These are phyloP conservation scores for Edaphochlamys debaryana DNA, from an alignment of 139 green algal genomes.

Conservation along the genomic window DNA sequence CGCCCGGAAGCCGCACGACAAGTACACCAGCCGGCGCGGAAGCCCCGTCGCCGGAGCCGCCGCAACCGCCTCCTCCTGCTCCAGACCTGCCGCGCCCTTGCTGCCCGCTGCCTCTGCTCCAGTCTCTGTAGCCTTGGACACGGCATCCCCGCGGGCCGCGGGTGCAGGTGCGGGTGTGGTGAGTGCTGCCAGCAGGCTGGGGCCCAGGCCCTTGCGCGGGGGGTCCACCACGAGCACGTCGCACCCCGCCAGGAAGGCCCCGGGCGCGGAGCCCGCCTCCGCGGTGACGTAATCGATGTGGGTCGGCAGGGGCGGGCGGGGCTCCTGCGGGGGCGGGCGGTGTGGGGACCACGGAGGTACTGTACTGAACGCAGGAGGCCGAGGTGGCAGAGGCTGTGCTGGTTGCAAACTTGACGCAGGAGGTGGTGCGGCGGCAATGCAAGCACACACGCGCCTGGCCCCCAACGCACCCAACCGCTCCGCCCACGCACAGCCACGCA, in stretches of 20 bases:
- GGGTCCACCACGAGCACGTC: constrained; percentile 83
- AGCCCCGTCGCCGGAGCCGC: not conserved
- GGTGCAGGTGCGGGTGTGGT: too few relatives aligned
- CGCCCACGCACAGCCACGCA: not conserved
- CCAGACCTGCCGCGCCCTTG: not conserved
- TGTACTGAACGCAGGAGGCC: too few relatives aligned
- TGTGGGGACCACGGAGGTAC: too few relatives aligned
- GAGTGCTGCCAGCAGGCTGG: constrained; percentile 18
- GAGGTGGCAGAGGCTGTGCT: too few relatives aligned
- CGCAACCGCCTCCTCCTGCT: not conserved
- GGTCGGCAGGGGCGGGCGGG: not conserved
- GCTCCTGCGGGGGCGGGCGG: not conserved
- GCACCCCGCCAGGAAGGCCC: constrained; percentile 54
- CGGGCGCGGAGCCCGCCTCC: constrained; percentile 54
- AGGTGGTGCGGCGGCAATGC: too few relatives aligned
- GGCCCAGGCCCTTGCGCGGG: constrained; percentile 64
- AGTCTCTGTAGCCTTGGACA: not conserved
- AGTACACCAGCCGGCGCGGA: constrained; percentile 73
- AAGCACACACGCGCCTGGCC: too few relatives aligned
- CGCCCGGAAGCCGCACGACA: constrained; percentile 81
- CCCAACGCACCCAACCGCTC: not conserved
- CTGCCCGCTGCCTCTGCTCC: not conserved
- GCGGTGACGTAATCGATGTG: constrained; percentile 60
- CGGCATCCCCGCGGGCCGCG: too few relatives aligned
- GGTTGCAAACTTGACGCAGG: too few relatives aligned